A percentile compares a stretch with the other conserved stretches of the same genome.
Conservation (phyloP, 257 asterid species). For the Solanum pennellii region DNA sequence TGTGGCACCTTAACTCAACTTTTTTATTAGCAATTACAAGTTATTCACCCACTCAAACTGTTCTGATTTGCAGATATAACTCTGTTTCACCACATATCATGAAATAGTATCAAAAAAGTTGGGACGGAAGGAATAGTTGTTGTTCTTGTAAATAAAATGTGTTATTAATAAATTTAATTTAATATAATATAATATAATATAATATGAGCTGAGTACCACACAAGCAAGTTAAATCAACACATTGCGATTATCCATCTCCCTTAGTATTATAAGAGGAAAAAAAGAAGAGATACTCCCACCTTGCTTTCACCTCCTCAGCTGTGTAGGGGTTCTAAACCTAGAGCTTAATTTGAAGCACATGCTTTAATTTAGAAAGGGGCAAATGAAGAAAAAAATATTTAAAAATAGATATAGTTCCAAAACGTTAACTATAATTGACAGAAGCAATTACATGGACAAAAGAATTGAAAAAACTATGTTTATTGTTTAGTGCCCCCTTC, state of each 20-base stretch:
- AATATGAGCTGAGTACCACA: background rate
- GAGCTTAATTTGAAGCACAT: background rate
- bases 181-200: background rate
- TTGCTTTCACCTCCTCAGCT: background rate
- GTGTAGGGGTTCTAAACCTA: background rate
- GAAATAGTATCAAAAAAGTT: background rate
- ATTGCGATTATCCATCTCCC: background rate
- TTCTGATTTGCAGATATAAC: background rate
- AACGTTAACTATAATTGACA: background rate
- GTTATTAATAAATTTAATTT: background rate
- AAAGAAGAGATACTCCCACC: background rate
- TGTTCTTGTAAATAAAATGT: background rate
- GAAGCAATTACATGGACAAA: background rate
- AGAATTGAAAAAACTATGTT: background rate
- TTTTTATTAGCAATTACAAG: background rate
- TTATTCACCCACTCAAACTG: background rate
- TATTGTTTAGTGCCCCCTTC: background rate
- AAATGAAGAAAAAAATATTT: background rate
- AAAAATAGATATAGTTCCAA: background rate
- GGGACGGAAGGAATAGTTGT: background rate
- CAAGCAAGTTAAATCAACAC: background rate
- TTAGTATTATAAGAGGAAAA: background rate
- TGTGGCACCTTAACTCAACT: background rate
- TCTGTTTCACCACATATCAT: background rate
- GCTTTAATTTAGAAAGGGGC: background rate